phyloP scores from a whole-genome alignment of 1,139 yeast genomes.

The Sugiyamaella sp. region DNA sequence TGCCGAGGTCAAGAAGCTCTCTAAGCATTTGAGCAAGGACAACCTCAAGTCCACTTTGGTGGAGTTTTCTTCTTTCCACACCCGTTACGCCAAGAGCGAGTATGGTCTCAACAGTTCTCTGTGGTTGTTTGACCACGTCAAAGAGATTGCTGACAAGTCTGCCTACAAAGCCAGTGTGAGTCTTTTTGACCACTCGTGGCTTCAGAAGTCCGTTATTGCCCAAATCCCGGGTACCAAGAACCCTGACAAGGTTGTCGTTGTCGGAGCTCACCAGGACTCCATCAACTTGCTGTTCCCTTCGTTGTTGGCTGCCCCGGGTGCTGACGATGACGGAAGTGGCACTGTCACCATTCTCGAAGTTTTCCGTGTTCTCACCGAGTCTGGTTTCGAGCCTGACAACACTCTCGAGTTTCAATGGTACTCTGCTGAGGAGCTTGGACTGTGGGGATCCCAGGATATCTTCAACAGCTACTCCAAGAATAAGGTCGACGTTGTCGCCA shows the following conservation, averaged over 20 bases:
- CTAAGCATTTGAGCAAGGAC: slow-evolving; percentile 49
- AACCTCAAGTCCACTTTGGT: slow-evolving; percentile 59
- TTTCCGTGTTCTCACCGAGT: slow-evolving; percentile 58
- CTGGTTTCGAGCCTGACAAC: slow-evolving; percentile 61
- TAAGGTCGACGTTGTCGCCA: slow-evolving; percentile 64
- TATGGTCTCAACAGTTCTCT: slow-evolving; percentile 71
- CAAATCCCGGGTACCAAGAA: slow-evolving; percentile 46
- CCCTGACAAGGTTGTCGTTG: slow-evolving; percentile 56
- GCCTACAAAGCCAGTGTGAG: slow-evolving; percentile 41
- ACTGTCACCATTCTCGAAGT: slow-evolving; percentile 78
- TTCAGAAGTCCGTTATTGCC: slow-evolving; percentile 59
- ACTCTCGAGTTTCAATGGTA: slow-evolving; percentile 92
- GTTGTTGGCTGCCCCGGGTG: slow-evolving; percentile 78
- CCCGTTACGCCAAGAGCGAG: slow-evolving; percentile 79
- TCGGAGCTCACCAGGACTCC: slow-evolving; percentile 93
- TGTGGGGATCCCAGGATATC: slow-evolving; percentile 82
- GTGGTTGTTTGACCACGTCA: slow-evolving; percentile 64
- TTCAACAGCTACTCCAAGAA: slow-evolving; percentile 57
- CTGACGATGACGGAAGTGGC: slow-evolving; percentile 95
- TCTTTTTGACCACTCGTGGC: slow-evolving; percentile 57
- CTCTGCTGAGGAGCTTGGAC: slow-evolving; percentile 94
- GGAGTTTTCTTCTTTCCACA: slow-evolving; percentile 67
- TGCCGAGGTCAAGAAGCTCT: slow-evolving; percentile 49
- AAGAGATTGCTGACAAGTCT: slow-evolving; percentile 44
- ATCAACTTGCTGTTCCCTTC: slow-evolving; percentile 74